Conservation (phyloP, 495 filamentous ascomycete species). For the Daldinia loculata region DNA sequence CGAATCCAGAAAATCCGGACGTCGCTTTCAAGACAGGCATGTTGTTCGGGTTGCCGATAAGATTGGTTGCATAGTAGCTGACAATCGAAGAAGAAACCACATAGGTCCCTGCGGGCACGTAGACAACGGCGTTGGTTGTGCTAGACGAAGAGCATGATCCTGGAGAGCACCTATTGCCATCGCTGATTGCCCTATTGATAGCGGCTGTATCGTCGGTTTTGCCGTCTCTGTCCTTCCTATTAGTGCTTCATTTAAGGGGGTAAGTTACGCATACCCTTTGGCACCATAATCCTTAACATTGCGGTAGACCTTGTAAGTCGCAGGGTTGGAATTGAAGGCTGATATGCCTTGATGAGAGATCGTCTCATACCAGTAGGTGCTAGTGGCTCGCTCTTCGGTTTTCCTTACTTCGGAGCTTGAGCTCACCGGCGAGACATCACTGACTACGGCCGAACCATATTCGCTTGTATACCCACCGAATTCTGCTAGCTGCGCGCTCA, state of each 20-base stretch:
- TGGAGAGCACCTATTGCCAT: slow-evolving; percentile 76
- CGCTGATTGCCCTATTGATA: slow-evolving; percentile 81
- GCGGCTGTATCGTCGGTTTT: slow-evolving; percentile 83
- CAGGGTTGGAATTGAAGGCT: slow-evolving; percentile 48
- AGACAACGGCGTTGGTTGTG: slow-evolving; percentile 73
- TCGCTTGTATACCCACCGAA: slow-evolving; percentile 33
- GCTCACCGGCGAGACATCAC: slow-evolving; percentile 7
- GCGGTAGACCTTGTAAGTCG: slow-evolving; percentile 62
- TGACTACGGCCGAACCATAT: slow-evolving; percentile 15
- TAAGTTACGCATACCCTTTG: slow-evolving; percentile 46
- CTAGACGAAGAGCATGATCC: slow-evolving; percentile 79
- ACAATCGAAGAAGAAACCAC: slow-evolving; percentile 70
- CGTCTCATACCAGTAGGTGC: slow-evolving; percentile 55
- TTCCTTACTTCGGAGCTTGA: neutral
- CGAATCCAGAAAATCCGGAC: slow-evolving; percentile 63
- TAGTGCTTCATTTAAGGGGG: neutral
- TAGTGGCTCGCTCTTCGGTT: slow-evolving; percentile 32
- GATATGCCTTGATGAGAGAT: slow-evolving; percentile 59
- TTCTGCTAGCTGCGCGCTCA: slow-evolving; percentile 33
- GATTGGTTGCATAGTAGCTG: slow-evolving; percentile 70
- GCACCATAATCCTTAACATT: slow-evolving; percentile 68
- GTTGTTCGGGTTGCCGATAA: slow-evolving; percentile 75
- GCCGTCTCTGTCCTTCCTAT: slow-evolving; percentile 59
- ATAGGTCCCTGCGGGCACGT: slow-evolving; percentile 82
- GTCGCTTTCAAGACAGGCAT: slow-evolving; percentile 72